These are phyloP conservation scores for Microdochium trichocladiopsis DNA, from an alignment of 2,329 filamentous ascomycete species.

Conservation along the genomic window DNA sequence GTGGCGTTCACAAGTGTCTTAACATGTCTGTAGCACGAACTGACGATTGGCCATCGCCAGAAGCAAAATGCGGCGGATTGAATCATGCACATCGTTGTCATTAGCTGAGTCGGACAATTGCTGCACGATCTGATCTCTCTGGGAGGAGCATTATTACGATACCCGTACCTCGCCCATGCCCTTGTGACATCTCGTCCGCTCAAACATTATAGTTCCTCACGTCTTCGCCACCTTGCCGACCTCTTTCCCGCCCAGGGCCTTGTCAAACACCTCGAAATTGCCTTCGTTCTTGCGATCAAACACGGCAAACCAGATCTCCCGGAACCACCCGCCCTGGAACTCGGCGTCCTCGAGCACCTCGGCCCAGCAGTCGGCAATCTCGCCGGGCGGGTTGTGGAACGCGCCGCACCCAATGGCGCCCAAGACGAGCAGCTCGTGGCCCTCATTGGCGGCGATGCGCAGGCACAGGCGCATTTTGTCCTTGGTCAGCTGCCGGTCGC, in stretches of 20 bases:
- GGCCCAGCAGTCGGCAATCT: slow-evolving; percentile 54
- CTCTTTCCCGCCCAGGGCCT: slow-evolving; percentile 28
- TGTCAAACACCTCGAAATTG: slow-evolving; percentile 44
- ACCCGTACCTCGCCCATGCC: no score
- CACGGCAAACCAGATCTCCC: slow-evolving; percentile 58
- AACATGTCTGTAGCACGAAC: no score
- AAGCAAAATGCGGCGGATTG: no score
- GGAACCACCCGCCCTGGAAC: slow-evolving; percentile 52
- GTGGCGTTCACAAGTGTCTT: no score
- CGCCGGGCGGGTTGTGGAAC: slow-evolving; percentile 52
- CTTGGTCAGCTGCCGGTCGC: slow-evolving; percentile 44
- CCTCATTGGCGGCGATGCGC: slow-evolving; percentile 47
- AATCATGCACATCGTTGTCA: no score
- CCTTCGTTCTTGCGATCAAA: slow-evolving; percentile 34
- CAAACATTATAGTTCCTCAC: neutral
- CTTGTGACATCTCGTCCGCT: neutral
- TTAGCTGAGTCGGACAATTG: no score
- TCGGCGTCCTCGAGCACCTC: slow-evolving; percentile 44
- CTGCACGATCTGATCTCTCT: no score
- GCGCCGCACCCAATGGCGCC: slow-evolving; percentile 64
- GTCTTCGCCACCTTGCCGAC: slow-evolving; percentile 5
- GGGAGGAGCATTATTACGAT: no score
- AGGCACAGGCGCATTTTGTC: slow-evolving; percentile 55
- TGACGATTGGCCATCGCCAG: no score
- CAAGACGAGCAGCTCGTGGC: slow-evolving; percentile 52